A percentile compares a stretch with the other conserved stretches of the same genome.
These are phyloP conservation scores for Ophiocordyceps camponoti-floridani DNA, from an alignment of 2,329 filamentous ascomycete species.

Conservation along the genomic window DNA sequence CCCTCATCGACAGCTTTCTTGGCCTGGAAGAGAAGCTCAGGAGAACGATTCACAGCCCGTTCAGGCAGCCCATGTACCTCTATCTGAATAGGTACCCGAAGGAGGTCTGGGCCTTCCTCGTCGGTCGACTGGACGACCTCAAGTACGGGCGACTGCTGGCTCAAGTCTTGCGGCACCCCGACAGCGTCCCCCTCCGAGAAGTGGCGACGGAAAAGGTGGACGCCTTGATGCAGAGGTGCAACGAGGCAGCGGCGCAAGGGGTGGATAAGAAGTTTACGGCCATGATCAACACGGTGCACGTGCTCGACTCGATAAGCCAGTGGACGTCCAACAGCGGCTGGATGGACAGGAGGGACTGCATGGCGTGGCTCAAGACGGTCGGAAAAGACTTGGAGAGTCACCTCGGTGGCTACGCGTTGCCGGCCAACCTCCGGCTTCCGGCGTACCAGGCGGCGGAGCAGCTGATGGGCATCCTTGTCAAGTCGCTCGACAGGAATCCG, in stretches of 20 bases:
- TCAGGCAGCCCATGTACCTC: constrained; percentile 75
- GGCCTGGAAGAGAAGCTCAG: constrained; percentile 73
- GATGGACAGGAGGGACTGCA: constrained; percentile 48
- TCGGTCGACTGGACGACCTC: constrained; percentile 64
- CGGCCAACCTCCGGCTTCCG: constrained; percentile 57
- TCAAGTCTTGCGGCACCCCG: constrained; percentile 61
- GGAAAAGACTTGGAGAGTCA: constrained; percentile 67
- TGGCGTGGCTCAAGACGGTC: constrained; percentile 42
- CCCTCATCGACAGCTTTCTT: constrained; percentile 77
- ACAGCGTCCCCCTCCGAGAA: constrained; percentile 58
- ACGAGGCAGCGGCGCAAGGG: constrained; percentile 43
- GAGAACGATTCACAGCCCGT: constrained; percentile 78
- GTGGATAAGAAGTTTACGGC: constrained; percentile 52
- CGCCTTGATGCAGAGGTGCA: constrained; percentile 48
- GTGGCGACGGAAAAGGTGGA: constrained; percentile 58
- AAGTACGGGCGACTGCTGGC: constrained; percentile 82
- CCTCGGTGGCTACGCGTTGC: constrained; percentile 51
- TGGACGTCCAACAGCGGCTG: constrained; percentile 48
- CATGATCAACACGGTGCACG: constrained; percentile 73
- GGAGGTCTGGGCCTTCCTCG: constrained; percentile 68
- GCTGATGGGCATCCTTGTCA: constrained; percentile 68
- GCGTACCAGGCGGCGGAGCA: constrained; percentile 82
- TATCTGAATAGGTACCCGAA: constrained; percentile 88
- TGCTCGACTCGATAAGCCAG: constrained; percentile 61
- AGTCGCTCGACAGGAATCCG: constrained; percentile 56